phyloP scores from a whole-genome alignment of 2,329 filamentous ascomycete genomes.

The Knoxdaviesia capensis region DNA sequence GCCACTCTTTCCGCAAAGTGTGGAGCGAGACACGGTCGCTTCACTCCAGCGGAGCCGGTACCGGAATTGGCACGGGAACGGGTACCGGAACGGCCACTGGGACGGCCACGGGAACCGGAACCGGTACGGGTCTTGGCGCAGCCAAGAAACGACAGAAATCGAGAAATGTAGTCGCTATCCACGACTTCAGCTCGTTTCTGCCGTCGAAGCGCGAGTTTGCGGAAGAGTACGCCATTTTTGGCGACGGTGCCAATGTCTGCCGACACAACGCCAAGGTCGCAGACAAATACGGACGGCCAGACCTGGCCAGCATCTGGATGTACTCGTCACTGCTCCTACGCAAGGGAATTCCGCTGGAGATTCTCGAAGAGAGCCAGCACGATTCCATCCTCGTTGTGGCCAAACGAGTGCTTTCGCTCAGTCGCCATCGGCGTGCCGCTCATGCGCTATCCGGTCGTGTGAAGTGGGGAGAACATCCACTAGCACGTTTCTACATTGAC shows the following conservation, averaged over 20 bases:
- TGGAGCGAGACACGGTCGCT: constrained; percentile 35
- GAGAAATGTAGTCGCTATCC: constrained; percentile 55
- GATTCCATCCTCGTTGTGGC: constrained; percentile 51
- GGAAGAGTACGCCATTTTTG: constrained; percentile 64
- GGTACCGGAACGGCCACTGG: constrained; percentile 29
- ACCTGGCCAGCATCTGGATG: constrained; percentile 68
- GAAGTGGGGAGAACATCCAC: constrained; percentile 47
- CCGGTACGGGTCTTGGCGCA: constrained; percentile 19
- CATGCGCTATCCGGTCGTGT: constrained; percentile 18
- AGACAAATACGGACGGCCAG: constrained; percentile 44
- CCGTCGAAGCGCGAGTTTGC: constrained; percentile 65
- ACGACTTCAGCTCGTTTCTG: constrained; percentile 49
- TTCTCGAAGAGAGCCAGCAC: constrained; percentile 31
- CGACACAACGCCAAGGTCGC: constrained; percentile 67
- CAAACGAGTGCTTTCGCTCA: constrained; percentile 30
- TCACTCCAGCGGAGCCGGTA: constrained; percentile 40
- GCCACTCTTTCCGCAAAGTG: constrained; percentile 28
- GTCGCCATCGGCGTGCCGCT: constrained; percentile 2
- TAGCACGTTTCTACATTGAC: constrained; percentile 38
- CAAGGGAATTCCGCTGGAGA: constrained; percentile 52
- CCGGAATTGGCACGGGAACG: constrained; percentile 30
- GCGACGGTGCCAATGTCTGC: constrained; percentile 64
- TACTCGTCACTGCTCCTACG: constrained; percentile 60
- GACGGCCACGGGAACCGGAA: constrained; percentile 16
- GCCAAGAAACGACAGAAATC: constrained; percentile 13